A percentile compares a stretch with the other conserved stretches of the same genome.
These are phyloP conservation scores for Mycogone perniciosa DNA, from an alignment of 2,329 filamentous ascomycete species.

Conservation along the genomic window DNA sequence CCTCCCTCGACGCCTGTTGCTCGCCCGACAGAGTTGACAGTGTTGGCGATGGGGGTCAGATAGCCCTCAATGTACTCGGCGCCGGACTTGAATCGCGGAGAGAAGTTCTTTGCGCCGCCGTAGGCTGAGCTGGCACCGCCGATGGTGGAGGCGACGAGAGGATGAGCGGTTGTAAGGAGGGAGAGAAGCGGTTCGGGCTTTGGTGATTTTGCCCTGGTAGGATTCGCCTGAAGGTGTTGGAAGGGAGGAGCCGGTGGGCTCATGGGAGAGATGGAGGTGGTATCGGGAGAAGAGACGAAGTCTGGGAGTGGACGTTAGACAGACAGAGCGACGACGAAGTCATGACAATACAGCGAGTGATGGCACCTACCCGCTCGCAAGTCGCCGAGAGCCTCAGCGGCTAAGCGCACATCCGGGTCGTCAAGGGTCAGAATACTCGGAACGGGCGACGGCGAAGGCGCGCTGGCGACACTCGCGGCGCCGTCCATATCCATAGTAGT, in stretches of 20 bases:
- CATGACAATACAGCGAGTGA: not conserved
- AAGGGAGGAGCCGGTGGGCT: conserved; percentile 31
- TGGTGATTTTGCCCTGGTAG: conserved; percentile 30
- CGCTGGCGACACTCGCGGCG: conserved; percentile 35
- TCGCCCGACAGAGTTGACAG: conserved; percentile 74
- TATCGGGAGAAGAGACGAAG: conserved; percentile 55
- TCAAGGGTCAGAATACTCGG: conserved; percentile 50
- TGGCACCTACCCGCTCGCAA: conserved; percentile 59
- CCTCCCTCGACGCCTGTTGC: conserved; percentile 84
- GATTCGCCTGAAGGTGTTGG: conserved; percentile 12
- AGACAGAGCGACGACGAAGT: not conserved
- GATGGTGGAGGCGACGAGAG: conserved; percentile 77
- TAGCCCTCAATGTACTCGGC: conserved; percentile 88
- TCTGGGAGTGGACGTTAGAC: conserved; percentile 35
- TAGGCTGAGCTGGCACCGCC: conserved; percentile 82
- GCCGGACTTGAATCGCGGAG: conserved; percentile 79
- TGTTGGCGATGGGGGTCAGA: conserved; percentile 78
- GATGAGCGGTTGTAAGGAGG: conserved; percentile 81
- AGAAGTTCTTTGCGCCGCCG: conserved; percentile 81
- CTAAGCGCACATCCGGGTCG: conserved; percentile 61
- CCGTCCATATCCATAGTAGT: conserved; percentile 46
- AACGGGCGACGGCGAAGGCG: conserved; percentile 38
- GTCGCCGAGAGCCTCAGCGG: conserved; percentile 70
- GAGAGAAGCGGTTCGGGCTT: conserved; percentile 76
- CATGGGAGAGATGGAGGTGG: conserved; percentile 35